Evolutionary conservation across 805 yeast genomes (phyloP).

Genomic region (Kuraishia capsulata): DNA sequence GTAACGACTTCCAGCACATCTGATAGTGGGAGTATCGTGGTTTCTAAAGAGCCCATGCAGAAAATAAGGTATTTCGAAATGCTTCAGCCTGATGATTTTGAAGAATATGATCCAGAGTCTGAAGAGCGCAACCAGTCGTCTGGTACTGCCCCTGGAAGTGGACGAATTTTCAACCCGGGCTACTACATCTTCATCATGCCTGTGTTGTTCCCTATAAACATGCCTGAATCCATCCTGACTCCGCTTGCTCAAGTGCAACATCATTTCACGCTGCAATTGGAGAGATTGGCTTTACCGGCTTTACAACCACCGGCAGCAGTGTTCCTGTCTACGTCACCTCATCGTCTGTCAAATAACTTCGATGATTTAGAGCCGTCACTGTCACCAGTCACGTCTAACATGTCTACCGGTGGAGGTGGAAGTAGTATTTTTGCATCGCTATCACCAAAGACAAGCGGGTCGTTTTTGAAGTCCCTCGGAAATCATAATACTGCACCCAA

Average conservation of each 20-base stretch:
- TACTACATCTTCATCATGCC: constrained; percentile 64
- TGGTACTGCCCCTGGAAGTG: neutral
- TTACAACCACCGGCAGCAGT: constrained; percentile 20
- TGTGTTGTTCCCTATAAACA: constrained; percentile 45
- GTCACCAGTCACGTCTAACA: constrained; percentile 6
- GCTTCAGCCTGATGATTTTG: constrained; percentile 13
- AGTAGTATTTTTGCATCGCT: constrained; percentile 7
- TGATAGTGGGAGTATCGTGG: constrained; percentile 9
- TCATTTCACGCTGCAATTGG: constrained; percentile 28
- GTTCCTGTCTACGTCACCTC: constrained; percentile 25
- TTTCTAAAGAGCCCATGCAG: constrained; percentile 16
- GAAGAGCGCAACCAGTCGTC: neutral
- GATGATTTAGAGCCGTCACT: neutral
- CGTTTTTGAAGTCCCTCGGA: constrained; percentile 20
- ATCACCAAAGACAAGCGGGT: constrained; percentile 8
- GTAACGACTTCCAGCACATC: constrained; percentile 7
- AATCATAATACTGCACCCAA: neutral
- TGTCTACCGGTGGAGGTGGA: constrained; percentile 13
- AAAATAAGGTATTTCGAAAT: constrained; percentile 12
- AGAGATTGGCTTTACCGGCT: constrained; percentile 20
- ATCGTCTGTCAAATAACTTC: constrained; percentile 8
- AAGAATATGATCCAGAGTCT: neutral
- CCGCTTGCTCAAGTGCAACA: constrained; percentile 42
- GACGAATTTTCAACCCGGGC: constrained; percentile 41
- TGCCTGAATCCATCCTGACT: constrained; percentile 53